A percentile compares a stretch with the other conserved stretches of the same genome.
phyloP scores from a whole-genome alignment of 1,284 basidiomycete species.

The Polyporus tsugae region DNA sequence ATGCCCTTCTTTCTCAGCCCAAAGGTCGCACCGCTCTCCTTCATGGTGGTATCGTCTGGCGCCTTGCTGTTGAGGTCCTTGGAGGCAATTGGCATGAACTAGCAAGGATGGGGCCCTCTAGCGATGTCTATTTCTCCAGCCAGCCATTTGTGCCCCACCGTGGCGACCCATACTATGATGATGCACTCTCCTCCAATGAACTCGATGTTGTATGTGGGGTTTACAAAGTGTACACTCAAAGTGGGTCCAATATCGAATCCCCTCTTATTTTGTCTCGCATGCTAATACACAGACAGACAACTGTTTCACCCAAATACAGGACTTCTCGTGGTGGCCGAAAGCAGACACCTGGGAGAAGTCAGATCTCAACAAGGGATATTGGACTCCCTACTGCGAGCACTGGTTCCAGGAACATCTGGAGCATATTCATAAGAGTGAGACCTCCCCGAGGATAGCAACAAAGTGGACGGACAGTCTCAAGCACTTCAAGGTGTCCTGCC shows the following conservation, averaged over 20 bases:
- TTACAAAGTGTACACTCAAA: neutral
- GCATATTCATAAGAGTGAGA: neutral
- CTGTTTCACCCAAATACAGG: slow-evolving; percentile 22
- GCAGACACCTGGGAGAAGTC: slow-evolving; percentile 30
- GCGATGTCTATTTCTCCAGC: neutral
- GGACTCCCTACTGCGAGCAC: slow-evolving; percentile 36
- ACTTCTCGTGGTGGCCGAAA: slow-evolving; percentile 42
- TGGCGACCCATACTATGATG: neutral
- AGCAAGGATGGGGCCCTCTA: neutral
- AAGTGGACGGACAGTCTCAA: neutral
- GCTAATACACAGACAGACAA: slow-evolving; percentile 2
- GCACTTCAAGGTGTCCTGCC: neutral
- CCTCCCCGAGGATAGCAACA: neutral
- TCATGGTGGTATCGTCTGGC: slow-evolving; percentile 36
- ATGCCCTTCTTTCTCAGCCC: slow-evolving; percentile 5
- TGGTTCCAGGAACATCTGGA: slow-evolving; percentile 20
- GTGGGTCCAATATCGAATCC: too few species aligned
- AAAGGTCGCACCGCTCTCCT: slow-evolving; percentile 36
- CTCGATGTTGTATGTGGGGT: neutral
- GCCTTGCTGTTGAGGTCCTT: slow-evolving; percentile 34
- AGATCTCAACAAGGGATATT: slow-evolving; percentile 36
- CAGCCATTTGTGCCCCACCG: neutral
- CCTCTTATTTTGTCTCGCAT: too few species aligned
- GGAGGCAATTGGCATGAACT: slow-evolving; percentile 18
- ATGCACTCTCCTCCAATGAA: neutral